Conservation (phyloP, 345 rosid species). For the Luvunga scandens region DNA sequence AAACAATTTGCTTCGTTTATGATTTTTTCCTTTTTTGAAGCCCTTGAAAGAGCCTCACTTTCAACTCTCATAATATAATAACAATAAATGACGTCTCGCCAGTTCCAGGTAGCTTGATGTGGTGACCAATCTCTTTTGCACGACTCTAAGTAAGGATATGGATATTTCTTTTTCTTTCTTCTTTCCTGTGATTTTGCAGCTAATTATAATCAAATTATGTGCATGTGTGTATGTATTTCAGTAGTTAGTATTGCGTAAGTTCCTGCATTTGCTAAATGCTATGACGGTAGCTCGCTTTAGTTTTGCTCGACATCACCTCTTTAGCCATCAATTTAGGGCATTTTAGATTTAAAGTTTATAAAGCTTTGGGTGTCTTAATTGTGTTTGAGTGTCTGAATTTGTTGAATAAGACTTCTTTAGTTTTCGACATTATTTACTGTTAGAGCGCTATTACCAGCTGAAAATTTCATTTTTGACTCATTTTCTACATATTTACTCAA, state of each 20-base stretch:
- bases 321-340: not conserved
- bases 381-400: not conserved
- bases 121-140: slow-evolving; percentile 90
- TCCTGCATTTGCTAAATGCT: not conserved
- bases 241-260: slow-evolving; percentile 2
- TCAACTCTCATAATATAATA: slow-evolving; percentile 76
- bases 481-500: not conserved
- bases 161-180: slow-evolving; percentile 7
- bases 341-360: not conserved
- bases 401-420: not conserved
- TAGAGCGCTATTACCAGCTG: not conserved
- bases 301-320: not conserved
- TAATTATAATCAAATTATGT: not conserved
- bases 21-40: slow-evolving; percentile 46
- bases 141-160: slow-evolving; percentile 77
- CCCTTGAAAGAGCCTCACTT: slow-evolving; percentile 93
- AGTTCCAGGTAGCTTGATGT: slow-evolving; percentile 97
- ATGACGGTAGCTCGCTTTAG: not conserved
- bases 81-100: slow-evolving; percentile 98
- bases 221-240: not conserved
- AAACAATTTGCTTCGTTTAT: slow-evolving; percentile 15
- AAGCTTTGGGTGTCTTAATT: slow-evolving; percentile 1
- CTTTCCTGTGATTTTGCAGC: not conserved
- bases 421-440: not conserved
- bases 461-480: not conserved